Evolutionary conservation across 139 green algal genomes (phyloP), one percentile per base, ranked within the genome.

Genomic region (Diplosphaera chodatii): DNA sequence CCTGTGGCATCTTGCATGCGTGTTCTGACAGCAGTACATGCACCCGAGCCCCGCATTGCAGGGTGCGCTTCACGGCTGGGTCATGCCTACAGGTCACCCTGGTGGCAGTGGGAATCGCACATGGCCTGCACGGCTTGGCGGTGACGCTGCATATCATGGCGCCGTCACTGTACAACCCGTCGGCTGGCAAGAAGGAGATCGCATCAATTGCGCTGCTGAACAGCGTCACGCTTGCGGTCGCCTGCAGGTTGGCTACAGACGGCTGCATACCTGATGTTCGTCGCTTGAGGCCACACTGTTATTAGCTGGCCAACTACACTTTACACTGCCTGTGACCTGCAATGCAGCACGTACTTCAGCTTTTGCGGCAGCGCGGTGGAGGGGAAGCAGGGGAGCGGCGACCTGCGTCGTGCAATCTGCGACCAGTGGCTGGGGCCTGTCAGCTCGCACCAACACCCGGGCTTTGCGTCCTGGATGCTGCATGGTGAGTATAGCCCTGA

Each of bases 331-430:
- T n/a, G n/a, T n/a, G n/a, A n/a, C n/a, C n/a, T n/a, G n/a, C n/a
- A n/a, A n/a, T n/a, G n/a, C 82, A 92, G 83, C 56, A 87, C 86
- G 6, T 95, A 93, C 64, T 89, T 90, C 74, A 84, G 78, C 40
- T 89, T 93, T 25, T 96, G 90, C 70, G 88, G 89, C 67, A 91
- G 91, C 71, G 75, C 66, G 65, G 68, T 23, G 31, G 56, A n/a
- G 2, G 18, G 37, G 33, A 40, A 66, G 66, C 37, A 29, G 56
- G 63, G 40, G 37, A 56, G 33, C 34, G 66, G 33, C 25, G 56
- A 67, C 20, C 63, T 87, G 3, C 74, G 73, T 30, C 59, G 74
- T 3, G 80, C 80, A 1, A 79, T 96, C 5, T 96, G 90, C 74
- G 55, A 63, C 28, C 77, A 81, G n/a, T 92, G 85, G 82, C 80